A percentile compares a stretch with the other conserved stretches of the same genome.
Evolutionary conservation across 2,329 filamentous ascomycete genomes (phyloP).

Genomic region (Chaetomiaceae sp.): DNA sequence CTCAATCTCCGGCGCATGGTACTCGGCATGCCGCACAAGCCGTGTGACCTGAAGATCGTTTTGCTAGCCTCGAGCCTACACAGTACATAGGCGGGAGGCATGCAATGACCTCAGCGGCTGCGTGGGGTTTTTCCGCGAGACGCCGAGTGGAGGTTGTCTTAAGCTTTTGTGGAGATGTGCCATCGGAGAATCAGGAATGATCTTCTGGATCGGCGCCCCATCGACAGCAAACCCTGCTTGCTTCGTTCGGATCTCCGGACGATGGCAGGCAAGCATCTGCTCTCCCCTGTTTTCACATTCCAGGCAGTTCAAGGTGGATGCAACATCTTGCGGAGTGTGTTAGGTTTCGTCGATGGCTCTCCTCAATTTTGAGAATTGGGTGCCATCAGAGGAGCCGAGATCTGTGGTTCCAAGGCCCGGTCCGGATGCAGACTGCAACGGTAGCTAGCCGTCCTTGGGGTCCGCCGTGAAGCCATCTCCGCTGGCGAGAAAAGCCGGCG

Average conservation of each 20-base stretch:
- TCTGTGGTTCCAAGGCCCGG: no score
- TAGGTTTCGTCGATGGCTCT: no score
- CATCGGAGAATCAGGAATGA: not conserved
- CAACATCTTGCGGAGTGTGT: no score
- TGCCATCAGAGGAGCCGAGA: not conserved
- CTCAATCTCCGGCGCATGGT: not conserved
- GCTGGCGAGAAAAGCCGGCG: not conserved
- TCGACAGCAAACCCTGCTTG: not conserved
- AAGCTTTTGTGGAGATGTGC: conserved; percentile 7
- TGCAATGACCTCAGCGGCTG: conserved; percentile 1
- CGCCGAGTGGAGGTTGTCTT: conserved; percentile 4
- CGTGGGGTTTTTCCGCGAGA: not conserved
- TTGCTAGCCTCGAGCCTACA: not conserved
- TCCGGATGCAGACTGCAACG: conserved; percentile 1
- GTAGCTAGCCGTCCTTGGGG: not conserved
- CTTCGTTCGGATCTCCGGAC: not conserved
- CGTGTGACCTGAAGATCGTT: not conserved
- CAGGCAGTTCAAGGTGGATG: no score
- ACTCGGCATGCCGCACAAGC: not conserved
- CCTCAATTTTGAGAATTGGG: no score
- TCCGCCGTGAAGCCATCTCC: not conserved
- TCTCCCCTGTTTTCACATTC: no score
- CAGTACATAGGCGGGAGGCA: not conserved
- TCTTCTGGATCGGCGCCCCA: conserved; percentile 1
- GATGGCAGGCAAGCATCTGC: not conserved